These are phyloP conservation scores for Wickerhamiella allomyrinae DNA, from an alignment of 805 yeast genomes.

Conservation along the genomic window DNA sequence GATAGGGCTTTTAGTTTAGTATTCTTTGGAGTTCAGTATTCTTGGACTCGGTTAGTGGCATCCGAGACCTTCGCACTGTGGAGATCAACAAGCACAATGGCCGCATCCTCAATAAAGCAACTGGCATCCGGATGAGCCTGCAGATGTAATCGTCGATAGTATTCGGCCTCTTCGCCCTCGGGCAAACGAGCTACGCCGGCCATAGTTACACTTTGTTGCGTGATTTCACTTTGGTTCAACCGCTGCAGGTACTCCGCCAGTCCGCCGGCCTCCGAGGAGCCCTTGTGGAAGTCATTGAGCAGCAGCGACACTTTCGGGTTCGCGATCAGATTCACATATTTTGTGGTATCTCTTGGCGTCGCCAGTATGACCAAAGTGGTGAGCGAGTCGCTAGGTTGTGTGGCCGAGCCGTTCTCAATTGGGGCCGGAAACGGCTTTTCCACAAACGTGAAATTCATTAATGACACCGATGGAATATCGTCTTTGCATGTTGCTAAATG, in stretches of 20 bases:
- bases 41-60: slow-evolving; percentile 14
- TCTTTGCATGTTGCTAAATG: slow-evolving; percentile 74
- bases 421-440: slow-evolving; percentile 26
- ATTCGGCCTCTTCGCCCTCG: slow-evolving; percentile 36
- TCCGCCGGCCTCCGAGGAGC: slow-evolving; percentile 14
- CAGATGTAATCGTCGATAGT: slow-evolving; percentile 48
- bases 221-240: slow-evolving; percentile 64
- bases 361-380: slow-evolving; percentile 46
- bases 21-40: too few relatives aligned
- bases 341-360: slow-evolving; percentile 56
- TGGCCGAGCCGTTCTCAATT: too few relatives aligned
- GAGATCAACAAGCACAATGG: slow-evolving; percentile 49
- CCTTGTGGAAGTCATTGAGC: slow-evolving; percentile 70
- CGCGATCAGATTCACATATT: slow-evolving; percentile 48
- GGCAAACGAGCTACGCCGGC: slow-evolving; percentile 52
- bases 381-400: background rate
- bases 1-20: too few relatives aligned
- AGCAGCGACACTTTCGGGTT: slow-evolving; percentile 73
- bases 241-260: slow-evolving; percentile 51
- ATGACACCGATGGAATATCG: slow-evolving; percentile 68
- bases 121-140: slow-evolving; percentile 55
- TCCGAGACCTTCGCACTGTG: slow-evolving; percentile 68
- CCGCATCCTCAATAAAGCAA: slow-evolving; percentile 48
- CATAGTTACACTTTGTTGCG: slow-evolving; percentile 70
- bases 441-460: slow-evolving; percentile 72